Percentiles rank a stretch among this genome's conserved stretches.
phyloP scores from a whole-genome alignment of 2,329 filamentous ascomycete genomes.

The Xylariaceae sp. region DNA sequence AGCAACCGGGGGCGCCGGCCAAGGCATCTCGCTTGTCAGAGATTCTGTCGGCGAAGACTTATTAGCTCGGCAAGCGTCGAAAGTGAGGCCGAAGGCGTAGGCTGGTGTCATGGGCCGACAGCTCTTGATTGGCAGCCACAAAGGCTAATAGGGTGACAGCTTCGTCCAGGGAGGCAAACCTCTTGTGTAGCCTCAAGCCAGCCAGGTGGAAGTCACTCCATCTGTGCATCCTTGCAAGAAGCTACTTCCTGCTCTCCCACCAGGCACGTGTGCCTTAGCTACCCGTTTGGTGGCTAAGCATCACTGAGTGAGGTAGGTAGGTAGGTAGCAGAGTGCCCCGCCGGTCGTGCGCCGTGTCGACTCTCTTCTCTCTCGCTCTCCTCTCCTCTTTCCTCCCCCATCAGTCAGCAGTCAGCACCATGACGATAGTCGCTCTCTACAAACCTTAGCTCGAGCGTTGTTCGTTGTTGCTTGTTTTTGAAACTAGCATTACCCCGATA shows the following conservation, averaged over 20 bases:
- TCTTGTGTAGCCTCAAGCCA: background rate
- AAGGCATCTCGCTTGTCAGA: no score
- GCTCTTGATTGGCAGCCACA: conserved; percentile 10
- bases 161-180: background rate
- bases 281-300: no score
- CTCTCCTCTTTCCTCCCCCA: background rate
- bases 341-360: background rate
- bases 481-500: background rate
- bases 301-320: no score
- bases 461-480: no score
- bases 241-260: no score
- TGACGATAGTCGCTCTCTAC: no score
- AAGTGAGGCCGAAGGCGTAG: conserved; percentile 4
- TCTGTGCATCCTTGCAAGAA: no score
- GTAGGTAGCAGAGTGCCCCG: no score
- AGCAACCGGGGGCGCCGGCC: background rate
- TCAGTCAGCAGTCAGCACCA: background rate
- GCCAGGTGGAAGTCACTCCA: no score
- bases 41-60: no score
- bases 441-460: no score
- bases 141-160: background rate
- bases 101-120: conserved; percentile 1
- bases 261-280: no score
- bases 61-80: background rate
- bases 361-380: background rate